Percentiles rank a stretch among this genome's conserved stretches.
phyloP scores from a whole-genome alignment of 148 eudicot species.

The Silene latifolia region DNA sequence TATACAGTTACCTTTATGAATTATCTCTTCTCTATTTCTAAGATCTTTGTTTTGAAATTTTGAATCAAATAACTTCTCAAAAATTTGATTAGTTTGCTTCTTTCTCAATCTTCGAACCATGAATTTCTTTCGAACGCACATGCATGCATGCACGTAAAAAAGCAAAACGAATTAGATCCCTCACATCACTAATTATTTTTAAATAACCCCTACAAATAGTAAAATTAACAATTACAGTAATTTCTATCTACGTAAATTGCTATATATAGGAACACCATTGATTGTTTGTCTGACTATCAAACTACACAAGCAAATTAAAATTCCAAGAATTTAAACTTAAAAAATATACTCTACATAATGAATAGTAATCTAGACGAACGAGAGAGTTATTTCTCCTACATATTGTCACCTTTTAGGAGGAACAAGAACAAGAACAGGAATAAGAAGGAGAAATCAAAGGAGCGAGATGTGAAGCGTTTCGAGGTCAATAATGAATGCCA shows the following conservation, averaged over 20 bases:
- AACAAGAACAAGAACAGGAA: conserved; percentile 16
- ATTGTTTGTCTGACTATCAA: too few relatives aligned
- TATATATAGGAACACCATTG: too few relatives aligned
- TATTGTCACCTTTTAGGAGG: conserved; percentile 22
- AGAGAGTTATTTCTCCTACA: conserved; percentile 23
- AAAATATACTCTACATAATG: too few relatives aligned
- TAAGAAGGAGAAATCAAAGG: background rate
- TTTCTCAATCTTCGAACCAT: background rate
- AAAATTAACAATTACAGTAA: too few relatives aligned
- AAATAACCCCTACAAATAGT: background rate
- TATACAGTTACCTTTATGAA: too few relatives aligned
- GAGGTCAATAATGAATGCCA: background rate
- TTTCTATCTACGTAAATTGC: too few relatives aligned
- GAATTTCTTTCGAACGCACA: background rate
- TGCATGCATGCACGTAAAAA: conserved; percentile 4
- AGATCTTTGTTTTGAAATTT: too few relatives aligned
- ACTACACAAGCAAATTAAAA: too few relatives aligned
- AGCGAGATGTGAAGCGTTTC: background rate
- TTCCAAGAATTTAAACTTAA: too few relatives aligned
- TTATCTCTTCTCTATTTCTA: too few relatives aligned
- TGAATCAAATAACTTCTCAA: too few relatives aligned
- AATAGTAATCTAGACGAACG: background rate
- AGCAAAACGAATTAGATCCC: conserved; percentile 3
- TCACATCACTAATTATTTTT: background rate
- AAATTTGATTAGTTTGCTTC: background rate